phyloP scores from a whole-genome alignment of 257 asterid species.

The Lithospermum erythrorhizon region DNA sequence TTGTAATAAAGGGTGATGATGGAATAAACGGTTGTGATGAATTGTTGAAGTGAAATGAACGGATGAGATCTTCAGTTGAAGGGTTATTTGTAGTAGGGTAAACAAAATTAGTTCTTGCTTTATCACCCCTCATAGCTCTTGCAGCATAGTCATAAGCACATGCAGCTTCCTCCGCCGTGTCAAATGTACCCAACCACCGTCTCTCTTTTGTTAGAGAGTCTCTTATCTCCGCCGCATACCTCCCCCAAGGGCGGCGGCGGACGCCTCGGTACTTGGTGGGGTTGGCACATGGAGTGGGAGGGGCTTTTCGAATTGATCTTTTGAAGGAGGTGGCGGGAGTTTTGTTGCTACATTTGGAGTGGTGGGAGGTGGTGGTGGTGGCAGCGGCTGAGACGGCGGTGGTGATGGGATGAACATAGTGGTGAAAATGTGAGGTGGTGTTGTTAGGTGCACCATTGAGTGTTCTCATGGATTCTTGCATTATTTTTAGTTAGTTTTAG shows the following conservation, averaged over 20 bases:
- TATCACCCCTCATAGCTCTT: slow-evolving; percentile 83
- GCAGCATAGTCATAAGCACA: slow-evolving; percentile 91
- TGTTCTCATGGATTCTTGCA: slow-evolving; percentile 80
- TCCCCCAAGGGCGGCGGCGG: slow-evolving; percentile 97
- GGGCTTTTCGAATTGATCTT: slow-evolving; percentile 33
- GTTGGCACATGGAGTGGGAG: slow-evolving; percentile 9
- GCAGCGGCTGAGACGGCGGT: too few relatives aligned
- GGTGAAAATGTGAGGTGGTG: too few relatives aligned
- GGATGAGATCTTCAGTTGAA: slow-evolving; percentile 16
- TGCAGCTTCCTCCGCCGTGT: slow-evolving; percentile 93
- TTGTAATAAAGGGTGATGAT: slow-evolving; percentile 12
- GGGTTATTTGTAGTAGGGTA: slow-evolving; percentile 30
- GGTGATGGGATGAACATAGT: slow-evolving; percentile 6
- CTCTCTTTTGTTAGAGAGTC: slow-evolving; percentile 83
- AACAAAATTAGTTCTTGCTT: slow-evolving; percentile 71
- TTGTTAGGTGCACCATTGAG: too few relatives aligned
- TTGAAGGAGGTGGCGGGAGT: slow-evolving; percentile 23
- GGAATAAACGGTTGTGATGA: slow-evolving; percentile 26
- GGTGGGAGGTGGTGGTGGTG: slow-evolving; percentile 23
- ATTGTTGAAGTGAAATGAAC: slow-evolving; percentile 24
- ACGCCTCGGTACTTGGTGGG: slow-evolving; percentile 73
- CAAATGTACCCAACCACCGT: slow-evolving; percentile 90
- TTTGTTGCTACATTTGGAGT: slow-evolving; percentile 3
- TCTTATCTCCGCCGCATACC: slow-evolving; percentile 87
- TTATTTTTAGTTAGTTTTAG: too few relatives aligned